phyloP scores from a whole-genome alignment of 2,329 filamentous ascomycete genomes.

The Blumeria graminis region DNA sequence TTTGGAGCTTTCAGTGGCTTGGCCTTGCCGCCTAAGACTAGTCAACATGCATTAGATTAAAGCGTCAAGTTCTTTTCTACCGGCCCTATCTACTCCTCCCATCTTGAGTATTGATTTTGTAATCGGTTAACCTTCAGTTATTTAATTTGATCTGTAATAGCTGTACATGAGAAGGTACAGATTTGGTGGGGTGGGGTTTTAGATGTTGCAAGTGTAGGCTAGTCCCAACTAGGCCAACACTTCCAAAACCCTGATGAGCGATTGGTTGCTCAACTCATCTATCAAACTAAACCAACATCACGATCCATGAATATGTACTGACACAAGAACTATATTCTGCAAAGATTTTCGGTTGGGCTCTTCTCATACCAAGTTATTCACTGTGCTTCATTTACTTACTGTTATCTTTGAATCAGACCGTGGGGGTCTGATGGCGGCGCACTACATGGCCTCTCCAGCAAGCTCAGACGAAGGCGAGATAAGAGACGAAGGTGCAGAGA shows the following conservation, averaged over 20 bases:
- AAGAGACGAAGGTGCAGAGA: slow-evolving; percentile 48
- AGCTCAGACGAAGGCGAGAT: slow-evolving; percentile 80
- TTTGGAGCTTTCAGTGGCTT: slow-evolving; percentile 77
- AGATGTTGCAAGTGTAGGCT: too few species aligned
- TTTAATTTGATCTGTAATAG: too few species aligned
- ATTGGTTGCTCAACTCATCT: too few species aligned
- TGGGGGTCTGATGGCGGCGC: slow-evolving; percentile 7
- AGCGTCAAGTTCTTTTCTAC: slow-evolving; percentile 16
- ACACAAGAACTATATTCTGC: too few species aligned
- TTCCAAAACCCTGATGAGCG: too few species aligned
- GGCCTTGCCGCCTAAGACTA: slow-evolving; percentile 45
- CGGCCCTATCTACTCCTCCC: slow-evolving; percentile 44
- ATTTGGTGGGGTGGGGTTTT: too few species aligned
- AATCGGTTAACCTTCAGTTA: too few species aligned
- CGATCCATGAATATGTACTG: background rate
- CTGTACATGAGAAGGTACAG: too few species aligned
- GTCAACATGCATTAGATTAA: slow-evolving; percentile 5
- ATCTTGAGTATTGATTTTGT: slow-evolving; percentile 19
- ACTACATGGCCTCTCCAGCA: slow-evolving; percentile 24
- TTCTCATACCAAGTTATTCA: slow-evolving; percentile 16
- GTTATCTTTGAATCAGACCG: slow-evolving; percentile 14
- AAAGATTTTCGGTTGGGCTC: slow-evolving; percentile 14
- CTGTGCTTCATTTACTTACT: slow-evolving; percentile 17
- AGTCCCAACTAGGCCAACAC: too few species aligned
- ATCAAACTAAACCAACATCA: background rate